phyloP scores from a whole-genome alignment of 2,329 filamentous ascomycete genomes.

The Alternaria sp. region DNA sequence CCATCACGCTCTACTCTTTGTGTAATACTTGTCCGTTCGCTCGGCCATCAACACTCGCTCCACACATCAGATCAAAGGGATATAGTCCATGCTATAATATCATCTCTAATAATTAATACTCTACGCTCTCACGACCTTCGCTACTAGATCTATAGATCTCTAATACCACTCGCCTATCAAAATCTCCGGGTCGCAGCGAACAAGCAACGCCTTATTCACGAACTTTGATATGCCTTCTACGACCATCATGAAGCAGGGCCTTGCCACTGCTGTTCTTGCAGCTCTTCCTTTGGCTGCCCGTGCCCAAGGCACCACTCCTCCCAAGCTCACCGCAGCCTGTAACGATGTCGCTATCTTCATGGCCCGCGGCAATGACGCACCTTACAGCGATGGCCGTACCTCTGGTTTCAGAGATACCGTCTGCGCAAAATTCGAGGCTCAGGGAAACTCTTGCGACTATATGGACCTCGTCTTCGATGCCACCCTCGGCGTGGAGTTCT shows the following conservation, averaged over 20 bases:
- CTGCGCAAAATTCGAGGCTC: slow-evolving; percentile 7
- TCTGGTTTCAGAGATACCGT: slow-evolving; percentile 6
- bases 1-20: background rate
- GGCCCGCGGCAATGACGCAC: slow-evolving; percentile 12
- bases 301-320: slow-evolving; percentile 6
- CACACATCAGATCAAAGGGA: background rate
- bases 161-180: background rate
- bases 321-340: slow-evolving; percentile 7
- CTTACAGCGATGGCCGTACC: slow-evolving; percentile 10
- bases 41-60: slow-evolving; percentile 6
- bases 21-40: slow-evolving; percentile 9
- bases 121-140: background rate
- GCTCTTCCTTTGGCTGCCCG: slow-evolving; percentile 3
- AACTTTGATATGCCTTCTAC: slow-evolving; percentile 1
- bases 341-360: slow-evolving; percentile 12
- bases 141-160: background rate
- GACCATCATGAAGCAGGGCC: slow-evolving; percentile 4
- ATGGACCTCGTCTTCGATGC: slow-evolving; percentile 11
- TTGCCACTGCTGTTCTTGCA: slow-evolving; percentile 12
- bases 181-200: background rate
- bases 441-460: slow-evolving; percentile 9
- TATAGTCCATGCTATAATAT: slow-evolving; percentile 1
- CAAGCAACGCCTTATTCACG: background rate
- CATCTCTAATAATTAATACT: slow-evolving; percentile 2
- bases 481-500: slow-evolving; percentile 2